Evolutionary conservation across 805 yeast species (phyloP).

Genomic region (Saccharomyces cerevisiae): DNA sequence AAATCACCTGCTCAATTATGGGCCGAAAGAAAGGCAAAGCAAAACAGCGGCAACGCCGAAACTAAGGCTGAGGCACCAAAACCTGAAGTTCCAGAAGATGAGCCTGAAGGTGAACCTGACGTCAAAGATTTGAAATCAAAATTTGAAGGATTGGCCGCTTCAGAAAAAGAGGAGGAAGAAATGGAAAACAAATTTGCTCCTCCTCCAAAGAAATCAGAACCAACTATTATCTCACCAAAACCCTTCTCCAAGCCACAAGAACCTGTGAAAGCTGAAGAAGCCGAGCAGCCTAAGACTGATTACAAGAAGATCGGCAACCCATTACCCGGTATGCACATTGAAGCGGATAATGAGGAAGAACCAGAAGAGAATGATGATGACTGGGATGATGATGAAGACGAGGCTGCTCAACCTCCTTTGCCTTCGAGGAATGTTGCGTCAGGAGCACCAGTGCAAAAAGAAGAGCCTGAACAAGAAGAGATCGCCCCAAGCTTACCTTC

Average conservation of each 20-base stretch:
- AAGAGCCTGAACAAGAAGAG: constrained; percentile 20
- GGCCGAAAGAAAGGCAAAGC: constrained; percentile 84
- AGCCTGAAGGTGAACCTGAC: constrained; percentile 20
- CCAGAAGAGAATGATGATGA: constrained; percentile 16
- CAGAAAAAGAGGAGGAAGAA: constrained; percentile 18
- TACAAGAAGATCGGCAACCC: constrained; percentile 25
- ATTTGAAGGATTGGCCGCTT: constrained; percentile 28
- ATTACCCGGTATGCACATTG: constrained; percentile 29
- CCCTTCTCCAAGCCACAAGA: constrained; percentile 16
- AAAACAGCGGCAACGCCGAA: constrained; percentile 7
- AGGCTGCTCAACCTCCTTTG: constrained; percentile 4
- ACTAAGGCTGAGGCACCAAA: constrained; percentile 8
- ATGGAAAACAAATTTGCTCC: constrained; percentile 1
- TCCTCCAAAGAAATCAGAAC: constrained; percentile 10
- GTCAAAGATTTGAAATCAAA: constrained; percentile 33
- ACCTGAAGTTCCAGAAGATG: constrained; percentile 16
- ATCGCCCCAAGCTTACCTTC: constrained; percentile 14
- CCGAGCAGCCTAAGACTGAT: constrained; percentile 6
- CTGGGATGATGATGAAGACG: constrained; percentile 22
- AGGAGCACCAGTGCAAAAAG: constrained; percentile 5
- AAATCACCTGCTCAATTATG: constrained; percentile 91
- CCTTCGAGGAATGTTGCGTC: constrained; percentile 11
- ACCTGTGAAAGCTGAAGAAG: constrained; percentile 9
- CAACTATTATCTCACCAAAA: constrained; percentile 24
- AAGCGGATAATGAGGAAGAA: constrained; percentile 18